Conservation (phyloP, 352 stramenopile species). For the Globisporangium sylvaticum region DNA sequence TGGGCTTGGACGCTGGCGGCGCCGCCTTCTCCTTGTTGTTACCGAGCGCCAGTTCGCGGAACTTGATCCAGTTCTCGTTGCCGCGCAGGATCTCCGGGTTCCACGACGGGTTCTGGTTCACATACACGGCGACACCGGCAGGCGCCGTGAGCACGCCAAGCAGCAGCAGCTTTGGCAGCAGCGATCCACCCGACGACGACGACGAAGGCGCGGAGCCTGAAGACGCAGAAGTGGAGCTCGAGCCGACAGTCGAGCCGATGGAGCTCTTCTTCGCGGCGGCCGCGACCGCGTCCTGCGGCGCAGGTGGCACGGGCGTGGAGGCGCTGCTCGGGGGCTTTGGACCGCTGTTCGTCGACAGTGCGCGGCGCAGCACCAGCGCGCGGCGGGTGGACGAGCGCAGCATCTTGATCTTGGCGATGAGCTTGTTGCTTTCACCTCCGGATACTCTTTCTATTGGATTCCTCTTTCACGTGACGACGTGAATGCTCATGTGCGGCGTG, state of each 20-base stretch:
- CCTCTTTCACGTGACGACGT: background rate
- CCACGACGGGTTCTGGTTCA: constrained; percentile 77
- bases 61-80: constrained; percentile 66
- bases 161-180: constrained; percentile 47
- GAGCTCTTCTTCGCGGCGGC: constrained; percentile 12
- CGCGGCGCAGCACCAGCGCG: constrained; percentile 7
- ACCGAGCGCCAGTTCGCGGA: constrained; percentile 68
- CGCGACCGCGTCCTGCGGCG: constrained; percentile 5
- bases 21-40: constrained; percentile 15
- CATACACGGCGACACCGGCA: constrained; percentile 52
- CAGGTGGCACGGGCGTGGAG: background rate
- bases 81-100: constrained; percentile 59
- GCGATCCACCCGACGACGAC: constrained; percentile 28
- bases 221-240: background rate
- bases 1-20: constrained; percentile 10
- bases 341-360: constrained; percentile 3
- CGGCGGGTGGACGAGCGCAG: constrained; percentile 8
- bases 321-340: background rate
- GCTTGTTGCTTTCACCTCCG: background rate
- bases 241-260: constrained; percentile 9
- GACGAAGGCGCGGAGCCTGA: constrained; percentile 19
- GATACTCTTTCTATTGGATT: background rate
- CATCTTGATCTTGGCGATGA: background rate
- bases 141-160: constrained; percentile 47
- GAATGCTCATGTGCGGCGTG: background rate